Evolutionary conservation across 2,329 filamentous ascomycete genomes (phyloP).

Genomic region (Ophiostoma piceae): DNA sequence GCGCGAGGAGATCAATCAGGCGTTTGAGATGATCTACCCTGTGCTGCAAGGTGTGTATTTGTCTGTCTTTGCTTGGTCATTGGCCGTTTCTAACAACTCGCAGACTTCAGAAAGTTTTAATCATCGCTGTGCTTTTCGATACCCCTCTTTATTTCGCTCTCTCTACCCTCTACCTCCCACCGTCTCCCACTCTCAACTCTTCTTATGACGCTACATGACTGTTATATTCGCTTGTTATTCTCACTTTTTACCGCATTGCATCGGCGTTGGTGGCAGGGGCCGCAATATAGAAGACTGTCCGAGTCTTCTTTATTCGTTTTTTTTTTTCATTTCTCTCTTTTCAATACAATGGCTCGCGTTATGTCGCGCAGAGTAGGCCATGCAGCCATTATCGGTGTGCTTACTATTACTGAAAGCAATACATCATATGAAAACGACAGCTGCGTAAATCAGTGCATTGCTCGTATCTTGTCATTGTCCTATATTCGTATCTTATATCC

Average conservation of each 20-base stretch:
- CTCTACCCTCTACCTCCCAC: too few relatives aligned
- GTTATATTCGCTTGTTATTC: background rate
- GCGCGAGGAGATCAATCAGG: constrained; percentile 95
- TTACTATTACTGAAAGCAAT: background rate
- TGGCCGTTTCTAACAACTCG: constrained; percentile 21
- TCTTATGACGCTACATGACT: background rate
- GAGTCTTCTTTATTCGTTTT: background rate
- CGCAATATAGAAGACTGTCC: background rate
- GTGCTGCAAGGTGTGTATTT: constrained; percentile 67
- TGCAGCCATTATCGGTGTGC: background rate
- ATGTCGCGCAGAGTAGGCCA: background rate
- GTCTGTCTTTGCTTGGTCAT: constrained; percentile 2
- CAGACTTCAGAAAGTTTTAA: constrained; percentile 57
- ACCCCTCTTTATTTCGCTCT: background rate
- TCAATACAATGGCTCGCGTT: background rate
- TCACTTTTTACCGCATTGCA: constrained; percentile 1
- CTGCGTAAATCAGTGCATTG: background rate
- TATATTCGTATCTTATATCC: background rate
- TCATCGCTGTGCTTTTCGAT: background rate
- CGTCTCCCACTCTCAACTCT: too few relatives aligned
- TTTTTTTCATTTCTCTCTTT: background rate
- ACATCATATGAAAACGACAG: background rate
- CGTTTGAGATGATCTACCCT: constrained; percentile 95
- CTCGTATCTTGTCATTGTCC: background rate
- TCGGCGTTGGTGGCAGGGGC: constrained; percentile 10